Conservation (phyloP, 2,329 filamentous ascomycete genomes). For the Claviceps sp. region DNA sequence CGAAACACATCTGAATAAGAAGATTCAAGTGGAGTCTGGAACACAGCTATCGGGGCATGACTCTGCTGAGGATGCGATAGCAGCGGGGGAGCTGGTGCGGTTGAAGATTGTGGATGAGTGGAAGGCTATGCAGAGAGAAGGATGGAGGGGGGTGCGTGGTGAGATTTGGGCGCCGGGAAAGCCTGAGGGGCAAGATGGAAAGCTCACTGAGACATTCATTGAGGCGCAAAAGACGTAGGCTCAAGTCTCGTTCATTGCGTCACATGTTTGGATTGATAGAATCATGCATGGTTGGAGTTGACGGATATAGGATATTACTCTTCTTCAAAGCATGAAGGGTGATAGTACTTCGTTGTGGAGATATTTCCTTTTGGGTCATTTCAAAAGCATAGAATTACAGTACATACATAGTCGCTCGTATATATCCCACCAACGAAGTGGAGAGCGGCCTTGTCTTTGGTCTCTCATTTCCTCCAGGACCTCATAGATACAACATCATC, state of each 20-base stretch:
- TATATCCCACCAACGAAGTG: constrained; percentile 10
- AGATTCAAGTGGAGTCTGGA: constrained; percentile 60
- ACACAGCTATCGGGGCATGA: constrained; percentile 58
- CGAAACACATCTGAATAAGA: constrained; percentile 52
- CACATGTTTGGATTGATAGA: neutral
- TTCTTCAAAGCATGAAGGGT: neutral
- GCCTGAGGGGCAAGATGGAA: constrained; percentile 8
- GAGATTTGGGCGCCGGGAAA: constrained; percentile 26
- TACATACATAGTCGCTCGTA: constrained; percentile 15
- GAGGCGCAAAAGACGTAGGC: constrained; percentile 13
- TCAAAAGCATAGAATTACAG: constrained; percentile 23
- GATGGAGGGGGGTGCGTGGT: constrained; percentile 50
- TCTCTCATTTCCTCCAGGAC: neutral
- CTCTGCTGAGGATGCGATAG: constrained; percentile 78
- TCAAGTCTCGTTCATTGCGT: neutral
- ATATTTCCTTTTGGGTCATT: neutral
- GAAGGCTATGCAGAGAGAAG: constrained; percentile 49
- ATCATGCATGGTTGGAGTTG: neutral
- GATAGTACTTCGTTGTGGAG: too few species aligned
- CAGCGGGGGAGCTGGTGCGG: constrained; percentile 75
- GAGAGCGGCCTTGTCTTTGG: neutral
- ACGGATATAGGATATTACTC: neutral
- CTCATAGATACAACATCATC: constrained; percentile 7
- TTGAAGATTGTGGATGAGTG: constrained; percentile 58
- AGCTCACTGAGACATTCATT: constrained; percentile 25